These are phyloP conservation scores for Phaeomoniella chlamydospora DNA, from an alignment of 2,329 filamentous ascomycete species.

Conservation along the genomic window DNA sequence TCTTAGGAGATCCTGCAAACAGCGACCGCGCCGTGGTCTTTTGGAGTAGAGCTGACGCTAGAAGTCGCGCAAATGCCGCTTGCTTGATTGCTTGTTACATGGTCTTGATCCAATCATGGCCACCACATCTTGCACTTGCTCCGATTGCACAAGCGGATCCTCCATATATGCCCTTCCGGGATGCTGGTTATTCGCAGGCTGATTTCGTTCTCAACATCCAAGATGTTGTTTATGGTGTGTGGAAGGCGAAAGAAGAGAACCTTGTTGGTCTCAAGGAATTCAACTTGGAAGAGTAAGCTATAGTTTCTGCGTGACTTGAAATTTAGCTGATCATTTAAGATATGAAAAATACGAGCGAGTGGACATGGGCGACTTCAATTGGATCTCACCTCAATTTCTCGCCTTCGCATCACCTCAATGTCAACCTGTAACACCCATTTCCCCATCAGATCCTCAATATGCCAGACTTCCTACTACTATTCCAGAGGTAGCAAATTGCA, in stretches of 20 bases:
- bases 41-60: conserved; percentile 83
- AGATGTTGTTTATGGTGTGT: conserved; percentile 95
- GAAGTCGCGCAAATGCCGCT: conserved; percentile 79
- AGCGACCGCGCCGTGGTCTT: conserved; percentile 85
- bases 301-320: not conserved
- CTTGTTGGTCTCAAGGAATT: conserved; percentile 88
- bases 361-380: conserved; percentile 99
- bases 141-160: conserved; percentile 95
- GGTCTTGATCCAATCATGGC: conserved; percentile 96
- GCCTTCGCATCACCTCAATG: conserved; percentile 94
- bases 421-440: conserved; percentile 57
- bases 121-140: conserved; percentile 84
- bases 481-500: conserved; percentile 55
- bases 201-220: conserved; percentile 94
- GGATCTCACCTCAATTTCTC: conserved; percentile 88
- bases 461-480: conserved; percentile 60
- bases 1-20: conserved; percentile 81
- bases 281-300: conserved; percentile 66
- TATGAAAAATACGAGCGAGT: conserved; percentile 94
- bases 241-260: conserved; percentile 94
- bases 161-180: conserved; percentile 95
- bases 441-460: conserved; percentile 58
- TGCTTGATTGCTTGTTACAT: conserved; percentile 96
- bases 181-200: conserved; percentile 95
- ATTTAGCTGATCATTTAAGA: conserved; percentile 18